Evolutionary conservation across 352 stramenopile genomes (phyloP).

Genomic region (Elongisporangium anandrum): DNA sequence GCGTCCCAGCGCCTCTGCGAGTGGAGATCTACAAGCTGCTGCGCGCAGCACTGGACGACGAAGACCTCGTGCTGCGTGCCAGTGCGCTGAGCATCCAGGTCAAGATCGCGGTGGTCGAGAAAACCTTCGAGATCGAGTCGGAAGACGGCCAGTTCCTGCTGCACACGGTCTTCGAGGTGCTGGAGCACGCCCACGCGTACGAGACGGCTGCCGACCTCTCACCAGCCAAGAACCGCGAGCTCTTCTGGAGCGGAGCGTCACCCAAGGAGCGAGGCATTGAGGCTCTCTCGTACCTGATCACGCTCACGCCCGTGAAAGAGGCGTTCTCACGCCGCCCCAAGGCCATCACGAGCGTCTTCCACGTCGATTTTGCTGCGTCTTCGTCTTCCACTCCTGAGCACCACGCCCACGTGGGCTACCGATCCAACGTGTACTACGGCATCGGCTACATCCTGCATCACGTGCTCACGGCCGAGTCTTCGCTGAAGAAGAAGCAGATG

Average conservation of each 20-base stretch:
- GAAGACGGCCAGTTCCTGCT: conserved; percentile 61
- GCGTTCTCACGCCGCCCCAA: conserved; percentile 52
- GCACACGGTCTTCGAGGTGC: conserved; percentile 67
- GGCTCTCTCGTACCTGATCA: conserved; percentile 82
- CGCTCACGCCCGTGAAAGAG: conserved; percentile 77
- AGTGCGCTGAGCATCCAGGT: conserved; percentile 80
- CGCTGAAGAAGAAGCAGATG: conserved; percentile 95
- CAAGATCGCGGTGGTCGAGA: conserved; percentile 80
- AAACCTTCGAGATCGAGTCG: conserved; percentile 65
- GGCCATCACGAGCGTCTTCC: conserved; percentile 66
- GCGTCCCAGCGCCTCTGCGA: conserved; percentile 56
- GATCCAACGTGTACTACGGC: conserved; percentile 90
- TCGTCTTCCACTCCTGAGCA: conserved; percentile 16
- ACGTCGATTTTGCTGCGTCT: conserved; percentile 51
- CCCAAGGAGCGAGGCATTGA: conserved; percentile 81
- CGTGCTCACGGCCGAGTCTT: conserved; percentile 91
- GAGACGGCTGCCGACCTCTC: conserved; percentile 18
- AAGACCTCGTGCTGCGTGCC: conserved; percentile 67
- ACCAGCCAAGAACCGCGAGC: conserved; percentile 21
- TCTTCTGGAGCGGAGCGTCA: conserved; percentile 67
- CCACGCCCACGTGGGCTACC: conserved; percentile 42
- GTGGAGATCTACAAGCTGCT: conserved; percentile 80
- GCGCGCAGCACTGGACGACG: conserved; percentile 53
- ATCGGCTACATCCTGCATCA: conserved; percentile 94
- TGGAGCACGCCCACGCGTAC: conserved; percentile 53